Evolutionary conservation across 2,329 filamentous ascomycete genomes (phyloP).

Genomic region (Colletotrichum sp.): DNA sequence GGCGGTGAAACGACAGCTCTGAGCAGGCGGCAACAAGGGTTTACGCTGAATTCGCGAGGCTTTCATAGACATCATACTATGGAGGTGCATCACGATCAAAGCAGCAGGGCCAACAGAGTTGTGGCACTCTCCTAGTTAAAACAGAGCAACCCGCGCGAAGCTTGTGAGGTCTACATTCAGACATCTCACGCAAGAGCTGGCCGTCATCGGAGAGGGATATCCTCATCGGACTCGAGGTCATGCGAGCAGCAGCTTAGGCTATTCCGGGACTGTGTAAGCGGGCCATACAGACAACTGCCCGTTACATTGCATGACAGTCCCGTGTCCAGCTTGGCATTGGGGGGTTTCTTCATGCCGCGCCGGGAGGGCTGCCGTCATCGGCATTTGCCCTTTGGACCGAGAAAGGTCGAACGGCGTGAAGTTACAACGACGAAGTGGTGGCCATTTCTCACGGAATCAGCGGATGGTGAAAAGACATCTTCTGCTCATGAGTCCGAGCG

Average conservation of each 20-base stretch:
- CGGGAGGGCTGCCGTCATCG: neutral
- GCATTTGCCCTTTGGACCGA: neutral
- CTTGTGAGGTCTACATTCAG: neutral
- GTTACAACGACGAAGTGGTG: neutral
- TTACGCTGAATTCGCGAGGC: too few relatives aligned
- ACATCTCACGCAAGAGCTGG: neutral
- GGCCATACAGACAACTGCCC: neutral
- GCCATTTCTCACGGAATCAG: neutral
- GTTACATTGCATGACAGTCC: neutral
- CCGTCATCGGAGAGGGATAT: neutral
- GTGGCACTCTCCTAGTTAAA: too few relatives aligned
- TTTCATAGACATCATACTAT: neutral
- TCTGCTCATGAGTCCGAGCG: neutral
- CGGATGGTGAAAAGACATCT: too few relatives aligned
- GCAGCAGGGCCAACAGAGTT: too few relatives aligned
- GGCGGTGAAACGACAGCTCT: neutral
- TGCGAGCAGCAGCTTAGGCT: neutral
- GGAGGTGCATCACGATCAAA: neutral
- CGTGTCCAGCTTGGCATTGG: neutral
- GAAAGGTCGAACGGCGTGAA: neutral
- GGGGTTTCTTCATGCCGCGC: neutral
- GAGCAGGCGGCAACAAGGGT: too few relatives aligned
- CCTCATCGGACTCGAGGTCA: neutral
- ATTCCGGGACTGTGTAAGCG: neutral
- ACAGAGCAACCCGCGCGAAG: too few relatives aligned